phyloP scores from a whole-genome alignment of 495 filamentous ascomycete species.

The Lichenothelia convexa region DNA sequence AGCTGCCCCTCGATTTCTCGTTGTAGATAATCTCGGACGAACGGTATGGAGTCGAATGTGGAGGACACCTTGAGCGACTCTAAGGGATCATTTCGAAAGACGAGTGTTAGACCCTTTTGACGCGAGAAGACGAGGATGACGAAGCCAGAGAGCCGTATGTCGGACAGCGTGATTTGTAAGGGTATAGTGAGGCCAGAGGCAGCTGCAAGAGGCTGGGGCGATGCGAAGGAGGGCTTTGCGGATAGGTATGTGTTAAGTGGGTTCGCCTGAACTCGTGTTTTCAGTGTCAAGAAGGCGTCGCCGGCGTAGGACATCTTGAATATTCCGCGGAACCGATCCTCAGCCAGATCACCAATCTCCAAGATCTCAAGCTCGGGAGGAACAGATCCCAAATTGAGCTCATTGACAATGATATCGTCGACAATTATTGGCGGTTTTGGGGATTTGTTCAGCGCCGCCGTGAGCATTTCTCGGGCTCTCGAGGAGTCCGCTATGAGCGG shows the following conservation, averaged over 20 bases:
- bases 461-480: conserved; percentile 83
- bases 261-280: conserved; percentile 92
- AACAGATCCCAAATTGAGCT: conserved; percentile 83
- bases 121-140: conserved; percentile 94
- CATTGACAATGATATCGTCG: conserved; percentile 96
- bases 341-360: conserved; percentile 90
- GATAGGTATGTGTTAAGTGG: conserved; percentile 89
- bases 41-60: conserved; percentile 96
- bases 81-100: conserved; percentile 94
- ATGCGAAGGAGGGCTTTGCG: conserved; percentile 78
- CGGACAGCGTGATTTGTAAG: conserved; percentile 85
- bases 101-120: conserved; percentile 88
- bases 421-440: conserved; percentile 98
- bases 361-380: conserved; percentile 89
- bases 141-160: conserved; percentile 93
- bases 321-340: conserved; percentile 92
- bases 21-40: conserved; percentile 91
- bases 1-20: conserved; percentile 93
- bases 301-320: conserved; percentile 98
- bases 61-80: conserved; percentile 96
- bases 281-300: conserved; percentile 84
- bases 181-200: conserved; percentile 89
- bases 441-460: conserved; percentile 88
- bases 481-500: conserved; percentile 86
- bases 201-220: conserved; percentile 82